These are phyloP conservation scores for Fusarium brachygibbosum DNA, from an alignment of 2,329 filamentous ascomycete species.

Conservation along the genomic window DNA sequence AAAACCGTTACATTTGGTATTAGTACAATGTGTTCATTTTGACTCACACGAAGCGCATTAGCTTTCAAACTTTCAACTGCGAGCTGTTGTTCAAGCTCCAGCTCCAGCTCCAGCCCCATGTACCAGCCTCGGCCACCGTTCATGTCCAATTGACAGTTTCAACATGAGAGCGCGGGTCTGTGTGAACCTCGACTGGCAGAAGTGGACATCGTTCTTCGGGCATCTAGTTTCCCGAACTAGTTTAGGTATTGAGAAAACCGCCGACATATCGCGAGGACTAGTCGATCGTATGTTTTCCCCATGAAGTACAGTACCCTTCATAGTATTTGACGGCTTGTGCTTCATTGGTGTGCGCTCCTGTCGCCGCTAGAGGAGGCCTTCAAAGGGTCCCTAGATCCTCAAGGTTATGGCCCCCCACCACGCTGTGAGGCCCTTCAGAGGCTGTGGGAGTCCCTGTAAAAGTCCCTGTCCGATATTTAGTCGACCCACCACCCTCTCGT, in stretches of 20 bases:
- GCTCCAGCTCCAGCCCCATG: conserved; percentile 35
- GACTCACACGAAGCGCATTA: conserved; percentile 42
- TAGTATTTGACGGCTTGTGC: conserved; percentile 24
- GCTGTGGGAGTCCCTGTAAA: conserved; percentile 33
- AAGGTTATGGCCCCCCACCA: conserved; percentile 46
- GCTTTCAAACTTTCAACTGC: conserved; percentile 22
- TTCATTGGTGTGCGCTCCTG: conserved; percentile 34
- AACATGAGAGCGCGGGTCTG: conserved; percentile 7
- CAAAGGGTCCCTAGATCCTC: conserved; percentile 40
- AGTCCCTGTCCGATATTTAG: conserved; percentile 34
- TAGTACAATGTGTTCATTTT: conserved; percentile 33
- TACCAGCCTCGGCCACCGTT: conserved; percentile 29
- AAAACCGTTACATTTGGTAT: conserved; percentile 38
- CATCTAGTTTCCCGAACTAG: conserved; percentile 28
- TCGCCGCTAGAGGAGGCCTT: conserved; percentile 13
- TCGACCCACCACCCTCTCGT: conserved; percentile 39
- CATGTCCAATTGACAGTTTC: conserved; percentile 8
- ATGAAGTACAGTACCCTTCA: conserved; percentile 8
- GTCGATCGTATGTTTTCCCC: conserved; percentile 45
- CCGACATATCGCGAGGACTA: conserved; percentile 23
- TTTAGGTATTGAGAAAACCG: conserved; percentile 15
- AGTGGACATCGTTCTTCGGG: conserved; percentile 17
- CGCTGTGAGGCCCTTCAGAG: conserved; percentile 42
- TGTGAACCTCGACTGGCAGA: conserved; percentile 11
- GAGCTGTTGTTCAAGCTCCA: conserved; percentile 10